Conservation (phyloP, 2,329 filamentous ascomycete genomes). For the Diaporthe sp. region DNA sequence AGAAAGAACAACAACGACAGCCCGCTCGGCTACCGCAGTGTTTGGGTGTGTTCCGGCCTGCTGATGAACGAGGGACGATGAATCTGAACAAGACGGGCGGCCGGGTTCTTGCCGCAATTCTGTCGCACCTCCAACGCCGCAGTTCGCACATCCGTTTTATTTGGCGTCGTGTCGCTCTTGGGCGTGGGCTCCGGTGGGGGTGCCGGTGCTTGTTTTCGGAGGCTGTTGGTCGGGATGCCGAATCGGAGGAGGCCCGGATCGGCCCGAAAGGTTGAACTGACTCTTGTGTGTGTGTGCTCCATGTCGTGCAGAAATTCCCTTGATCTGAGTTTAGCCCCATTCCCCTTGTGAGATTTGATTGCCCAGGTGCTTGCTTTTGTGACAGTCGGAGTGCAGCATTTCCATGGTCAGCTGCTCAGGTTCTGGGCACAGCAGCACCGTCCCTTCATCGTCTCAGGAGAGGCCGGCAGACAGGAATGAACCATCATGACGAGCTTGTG, state of each 20-base stretch:
- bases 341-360: background rate
- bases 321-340: background rate
- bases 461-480: background rate
- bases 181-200: background rate
- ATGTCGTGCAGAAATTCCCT: background rate
- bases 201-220: background rate
- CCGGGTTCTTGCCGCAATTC: background rate
- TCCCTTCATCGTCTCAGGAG: background rate
- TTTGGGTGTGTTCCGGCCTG: too few relatives aligned
- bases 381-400: background rate
- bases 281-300: background rate
- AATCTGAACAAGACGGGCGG: too few relatives aligned
- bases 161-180: background rate
- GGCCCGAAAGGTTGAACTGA: constrained; percentile 6
- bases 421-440: background rate
- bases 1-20: background rate
- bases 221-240: background rate
- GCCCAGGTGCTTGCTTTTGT: background rate
- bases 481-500: too few relatives aligned
- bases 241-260: background rate
- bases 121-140: background rate
- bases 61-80: too few relatives aligned
- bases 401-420: background rate
- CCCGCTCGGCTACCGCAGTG: background rate
- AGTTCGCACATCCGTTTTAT: too few relatives aligned